A percentile compares a stretch with the other conserved stretches of the same genome.
Conservation (phyloP, 257 asterid genomes). For the Verbena officinalis region DNA sequence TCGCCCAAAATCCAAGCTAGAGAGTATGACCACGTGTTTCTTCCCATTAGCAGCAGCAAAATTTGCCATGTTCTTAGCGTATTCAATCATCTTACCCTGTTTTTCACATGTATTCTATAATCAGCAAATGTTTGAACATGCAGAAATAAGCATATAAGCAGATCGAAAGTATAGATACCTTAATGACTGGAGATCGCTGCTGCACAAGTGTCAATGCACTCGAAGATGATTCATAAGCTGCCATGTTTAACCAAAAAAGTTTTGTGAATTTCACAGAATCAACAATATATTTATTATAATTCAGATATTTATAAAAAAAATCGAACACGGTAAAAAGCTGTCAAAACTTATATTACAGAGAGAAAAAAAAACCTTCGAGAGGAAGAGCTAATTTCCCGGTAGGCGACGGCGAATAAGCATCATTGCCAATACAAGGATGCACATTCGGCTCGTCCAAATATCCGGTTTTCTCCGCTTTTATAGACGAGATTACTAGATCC, state of each 20-base stretch:
- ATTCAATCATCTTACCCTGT: slow-evolving; percentile 89
- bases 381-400: slow-evolving; percentile 77
- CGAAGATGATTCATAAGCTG: slow-evolving; percentile 74
- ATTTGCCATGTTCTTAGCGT: slow-evolving; percentile 81
- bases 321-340: background rate
- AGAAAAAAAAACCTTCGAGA: slow-evolving; percentile 61
- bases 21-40: slow-evolving; percentile 75
- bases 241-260: slow-evolving; percentile 29
- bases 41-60: slow-evolving; percentile 73
- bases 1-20: slow-evolving; percentile 91
- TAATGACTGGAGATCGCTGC: slow-evolving; percentile 91
- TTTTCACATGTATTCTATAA: slow-evolving; percentile 33
- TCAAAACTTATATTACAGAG: background rate
- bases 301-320: background rate
- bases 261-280: background rate
- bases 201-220: slow-evolving; percentile 69
- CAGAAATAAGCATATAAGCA: background rate
- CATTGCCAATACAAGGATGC: slow-evolving; percentile 95
- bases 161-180: slow-evolving; percentile 46
- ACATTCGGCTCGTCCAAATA: slow-evolving; percentile 81
- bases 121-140: background rate
- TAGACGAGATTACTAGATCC: slow-evolving; percentile 78
- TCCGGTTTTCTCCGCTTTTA: slow-evolving; percentile 67
- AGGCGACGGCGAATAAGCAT: slow-evolving; percentile 82
- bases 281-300: background rate